Base-by-base conservation (phyloP, 305 asterid genomes). In the Rubia tinctorum region DNA sequence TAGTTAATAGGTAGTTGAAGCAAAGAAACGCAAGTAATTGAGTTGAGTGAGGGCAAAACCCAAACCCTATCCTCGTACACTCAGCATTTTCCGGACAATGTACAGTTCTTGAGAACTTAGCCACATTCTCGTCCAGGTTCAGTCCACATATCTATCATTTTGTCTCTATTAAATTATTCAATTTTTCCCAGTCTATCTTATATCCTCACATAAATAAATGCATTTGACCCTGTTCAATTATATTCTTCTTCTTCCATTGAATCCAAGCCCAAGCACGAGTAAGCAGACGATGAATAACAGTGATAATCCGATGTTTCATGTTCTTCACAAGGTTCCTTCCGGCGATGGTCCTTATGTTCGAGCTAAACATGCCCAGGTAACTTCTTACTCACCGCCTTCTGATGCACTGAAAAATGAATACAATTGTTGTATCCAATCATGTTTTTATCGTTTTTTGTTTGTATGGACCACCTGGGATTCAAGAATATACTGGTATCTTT, bases 341-440 rank as follows among this genome's bases (percentile, higher is more conserved):
- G 97, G 97, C 12, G 91, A 92, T 80, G 96, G 97, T 17, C 95
- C 95, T 81, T 92, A 92, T 73, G 96, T 86, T 66, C 86, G 91
- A 55, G 97, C 97, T 66, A 92, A 92, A 75, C 80, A 87, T 81
- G 90, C 92, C 73, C 97, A 90, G 96, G 97, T 90, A 58, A 27
- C 39, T 13, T 62, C 67, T 62, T 11, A 0, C 1, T 30, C 34
- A 30, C 3, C 34, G 34, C 34, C 34, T 30, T 30, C 3, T 30
- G 3, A 30, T 1, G 34, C 34, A 30, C 34, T 30, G 34, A 30
- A 30, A 30, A 3, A 30, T 30, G 34, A 30, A 30, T 30, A 30
- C n/a, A 30, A 30, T 30, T 30, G 34, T 30, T 30, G 34, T 30
- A 30, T 30, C 2, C 2, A 30, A 30, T 30, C 1, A 30, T 30